Conservation (phyloP, 2,329 filamentous ascomycete species). For the Aspergillus japonicus region DNA sequence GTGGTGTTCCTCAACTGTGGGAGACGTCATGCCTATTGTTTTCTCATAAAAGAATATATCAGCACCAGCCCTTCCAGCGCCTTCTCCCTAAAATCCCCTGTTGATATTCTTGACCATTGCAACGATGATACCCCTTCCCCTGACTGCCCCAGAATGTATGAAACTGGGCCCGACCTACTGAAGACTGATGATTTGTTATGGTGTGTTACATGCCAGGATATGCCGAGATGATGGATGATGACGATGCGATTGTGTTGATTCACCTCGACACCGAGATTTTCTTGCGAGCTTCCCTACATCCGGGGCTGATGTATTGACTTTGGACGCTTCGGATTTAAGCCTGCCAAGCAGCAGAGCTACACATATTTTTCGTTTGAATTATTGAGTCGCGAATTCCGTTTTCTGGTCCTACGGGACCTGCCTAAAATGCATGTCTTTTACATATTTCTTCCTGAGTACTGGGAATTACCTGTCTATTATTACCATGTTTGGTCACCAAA, state of each 20-base stretch:
- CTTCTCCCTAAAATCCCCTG: neutral
- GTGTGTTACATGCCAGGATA: neutral
- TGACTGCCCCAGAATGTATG: neutral
- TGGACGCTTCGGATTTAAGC: no score
- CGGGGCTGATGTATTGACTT: no score
- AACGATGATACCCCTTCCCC: constrained; percentile 11
- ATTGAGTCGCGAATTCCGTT: no score
- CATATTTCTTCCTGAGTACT: no score
- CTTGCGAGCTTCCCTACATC: neutral
- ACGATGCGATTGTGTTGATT: neutral
- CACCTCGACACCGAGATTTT: neutral
- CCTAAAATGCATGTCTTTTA: no score
- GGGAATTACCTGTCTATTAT: no score
- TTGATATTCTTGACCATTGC: constrained; percentile 1
- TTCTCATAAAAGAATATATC: neutral
- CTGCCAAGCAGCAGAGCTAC: no score
- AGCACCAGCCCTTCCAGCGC: neutral
- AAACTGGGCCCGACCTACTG: neutral
- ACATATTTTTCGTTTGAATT: no score
- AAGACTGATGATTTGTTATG: constrained; percentile 1
- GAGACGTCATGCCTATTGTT: neutral
- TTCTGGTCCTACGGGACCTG: no score
- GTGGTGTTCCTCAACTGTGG: neutral
- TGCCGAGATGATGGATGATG: constrained; percentile 1
- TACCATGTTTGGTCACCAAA: no score